phyloP scores from a whole-genome alignment of 306 rosid genomes.

The Vigna radiata region DNA sequence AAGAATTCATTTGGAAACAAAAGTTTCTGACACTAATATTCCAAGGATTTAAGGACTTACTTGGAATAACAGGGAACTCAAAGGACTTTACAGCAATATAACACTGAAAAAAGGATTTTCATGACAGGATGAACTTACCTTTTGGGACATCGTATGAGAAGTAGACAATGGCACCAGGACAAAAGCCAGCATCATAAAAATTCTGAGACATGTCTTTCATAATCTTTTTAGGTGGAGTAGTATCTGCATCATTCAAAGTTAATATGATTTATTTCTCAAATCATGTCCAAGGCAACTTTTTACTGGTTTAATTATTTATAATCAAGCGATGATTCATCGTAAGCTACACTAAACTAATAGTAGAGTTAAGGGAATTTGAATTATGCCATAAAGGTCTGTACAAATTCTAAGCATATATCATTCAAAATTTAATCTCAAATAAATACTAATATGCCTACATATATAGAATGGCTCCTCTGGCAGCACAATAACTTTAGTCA shows the following conservation, averaged over 20 bases:
- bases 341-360: background rate
- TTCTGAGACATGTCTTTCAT: conserved; percentile 75
- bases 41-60: background rate
- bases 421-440: conserved; percentile 1
- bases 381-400: background rate
- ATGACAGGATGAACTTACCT: conserved; percentile 56
- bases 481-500: conserved; percentile 69
- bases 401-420: background rate
- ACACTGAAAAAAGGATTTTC: conserved; percentile 13
- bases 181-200: conserved; percentile 77
- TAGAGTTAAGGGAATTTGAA: conserved; percentile 4
- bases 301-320: background rate
- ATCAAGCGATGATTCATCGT: conserved; percentile 7
- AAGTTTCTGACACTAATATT: background rate
- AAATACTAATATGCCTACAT: conserved; percentile 63
- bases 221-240: conserved; percentile 87
- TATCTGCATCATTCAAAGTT: conserved; percentile 61
- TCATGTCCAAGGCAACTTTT: conserved; percentile 15
- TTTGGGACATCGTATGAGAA: conserved; percentile 67
- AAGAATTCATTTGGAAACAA: background rate
- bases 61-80: background rate
- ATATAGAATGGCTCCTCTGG: conserved; percentile 80
- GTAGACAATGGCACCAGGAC: conserved; percentile 92
- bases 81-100: conserved; percentile 9
- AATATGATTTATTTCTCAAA: conserved; percentile 2